A percentile compares a stretch with the other conserved stretches of the same genome.
Evolutionary conservation across 1,284 basidiomycete species (phyloP).

Genomic region (Ganoderma lingzhi): DNA sequence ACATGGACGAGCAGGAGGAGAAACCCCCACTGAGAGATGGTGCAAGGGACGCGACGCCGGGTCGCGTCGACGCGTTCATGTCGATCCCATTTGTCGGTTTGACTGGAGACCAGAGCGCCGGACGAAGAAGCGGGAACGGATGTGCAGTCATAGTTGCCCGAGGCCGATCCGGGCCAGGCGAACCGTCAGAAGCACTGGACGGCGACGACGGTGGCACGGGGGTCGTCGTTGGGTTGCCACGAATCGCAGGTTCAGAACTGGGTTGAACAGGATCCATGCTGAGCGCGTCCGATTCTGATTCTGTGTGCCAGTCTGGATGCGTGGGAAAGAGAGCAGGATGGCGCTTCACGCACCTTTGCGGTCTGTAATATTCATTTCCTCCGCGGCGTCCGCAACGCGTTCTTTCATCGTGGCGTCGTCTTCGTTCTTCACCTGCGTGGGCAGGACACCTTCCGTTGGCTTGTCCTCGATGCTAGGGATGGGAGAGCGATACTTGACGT

Average conservation of each 20-base stretch:
- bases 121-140: slow-evolving; percentile 16
- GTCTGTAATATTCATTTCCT: not conserved
- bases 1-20: slow-evolving; percentile 18
- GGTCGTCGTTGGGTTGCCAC: not conserved
- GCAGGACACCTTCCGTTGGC: not conserved
- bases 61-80: not conserved
- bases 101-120: slow-evolving; percentile 24
- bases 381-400: not conserved
- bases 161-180: not conserved
- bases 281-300: not conserved
- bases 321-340: too few species aligned
- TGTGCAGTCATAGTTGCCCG: not conserved
- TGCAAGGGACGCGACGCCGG: not conserved
- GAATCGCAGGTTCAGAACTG: not conserved
- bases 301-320: not conserved
- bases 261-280: not conserved
- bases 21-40: not conserved
- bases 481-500: slow-evolving; percentile 20
- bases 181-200: not conserved
- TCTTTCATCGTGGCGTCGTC: not conserved
- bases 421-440: not conserved
- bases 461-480: not conserved
- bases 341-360: not conserved
- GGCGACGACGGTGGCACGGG: slow-evolving; percentile 8
- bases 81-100: not conserved